Evolutionary conservation across 805 yeast species (phyloP).

Genomic region (Cyberlindnera nakhonratchasimensis): DNA sequence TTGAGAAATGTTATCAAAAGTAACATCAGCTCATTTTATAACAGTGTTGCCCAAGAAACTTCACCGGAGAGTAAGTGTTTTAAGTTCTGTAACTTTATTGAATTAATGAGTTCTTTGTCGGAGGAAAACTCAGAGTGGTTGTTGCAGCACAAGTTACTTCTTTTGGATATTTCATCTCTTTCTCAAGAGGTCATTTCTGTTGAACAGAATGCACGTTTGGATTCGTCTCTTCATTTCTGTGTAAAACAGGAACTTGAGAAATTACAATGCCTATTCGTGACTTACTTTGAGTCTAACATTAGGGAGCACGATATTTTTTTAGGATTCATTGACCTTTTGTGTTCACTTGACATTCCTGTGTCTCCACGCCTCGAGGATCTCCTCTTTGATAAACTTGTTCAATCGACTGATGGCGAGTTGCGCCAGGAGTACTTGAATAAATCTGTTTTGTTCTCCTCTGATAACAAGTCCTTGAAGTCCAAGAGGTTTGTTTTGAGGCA

Average conservation of each 20-base stretch:
- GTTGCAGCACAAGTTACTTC: slow-evolving; percentile 41
- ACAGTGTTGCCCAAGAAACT: slow-evolving; percentile 45
- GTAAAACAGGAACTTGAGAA: slow-evolving; percentile 65
- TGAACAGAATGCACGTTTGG: slow-evolving; percentile 40
- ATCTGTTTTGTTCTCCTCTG: slow-evolving; percentile 48
- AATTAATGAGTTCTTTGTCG: slow-evolving; percentile 54
- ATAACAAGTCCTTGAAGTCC: slow-evolving; percentile 46
- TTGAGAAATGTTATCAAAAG: slow-evolving; percentile 54
- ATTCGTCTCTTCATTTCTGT: slow-evolving; percentile 64
- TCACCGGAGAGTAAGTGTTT: slow-evolving; percentile 52
- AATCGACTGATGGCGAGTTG: slow-evolving; percentile 41
- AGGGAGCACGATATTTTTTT: slow-evolving; percentile 38
- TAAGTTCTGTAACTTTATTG: slow-evolving; percentile 72
- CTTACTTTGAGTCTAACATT: slow-evolving; percentile 32
- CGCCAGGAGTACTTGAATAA: slow-evolving; percentile 51
- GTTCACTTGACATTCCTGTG: slow-evolving; percentile 43
- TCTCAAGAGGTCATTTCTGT: slow-evolving; percentile 42
- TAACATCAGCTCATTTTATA: slow-evolving; percentile 47
- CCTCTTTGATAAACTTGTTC: slow-evolving; percentile 54
- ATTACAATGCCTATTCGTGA: slow-evolving; percentile 49
- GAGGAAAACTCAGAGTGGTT: slow-evolving; percentile 58
- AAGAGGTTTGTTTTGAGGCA: slow-evolving; percentile 59
- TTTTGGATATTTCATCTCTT: slow-evolving; percentile 41
- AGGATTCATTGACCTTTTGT: slow-evolving; percentile 41
- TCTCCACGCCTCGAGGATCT: slow-evolving; percentile 51